phyloP scores from a whole-genome alignment of 768 basidiomycete species.

The Phanerochaete sordida region DNA sequence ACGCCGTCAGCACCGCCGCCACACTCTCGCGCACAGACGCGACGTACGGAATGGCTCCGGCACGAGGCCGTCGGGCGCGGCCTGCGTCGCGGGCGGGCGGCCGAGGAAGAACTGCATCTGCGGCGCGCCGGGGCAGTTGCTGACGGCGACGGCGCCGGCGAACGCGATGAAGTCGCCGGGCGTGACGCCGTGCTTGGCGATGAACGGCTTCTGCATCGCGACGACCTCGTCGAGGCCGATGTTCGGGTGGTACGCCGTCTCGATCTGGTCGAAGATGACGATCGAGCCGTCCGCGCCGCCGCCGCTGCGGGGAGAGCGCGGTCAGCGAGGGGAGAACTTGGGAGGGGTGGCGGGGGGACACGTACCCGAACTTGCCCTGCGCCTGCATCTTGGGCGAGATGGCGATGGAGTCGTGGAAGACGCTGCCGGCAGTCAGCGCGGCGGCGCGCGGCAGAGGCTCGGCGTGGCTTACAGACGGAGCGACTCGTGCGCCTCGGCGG shows the following conservation, averaged over 20 bases:
- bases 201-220: slow-evolving; percentile 29
- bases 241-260: slow-evolving; percentile 42
- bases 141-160: slow-evolving; percentile 40
- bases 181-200: slow-evolving; percentile 31
- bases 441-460: background rate
- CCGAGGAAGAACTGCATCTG: slow-evolving; percentile 32
- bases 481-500: slow-evolving; percentile 27
- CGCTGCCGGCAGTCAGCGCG: background rate
- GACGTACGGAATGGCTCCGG: slow-evolving; percentile 13
- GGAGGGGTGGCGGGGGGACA: slow-evolving; percentile 7
- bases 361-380: slow-evolving; percentile 18
- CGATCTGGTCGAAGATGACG: slow-evolving; percentile 40
- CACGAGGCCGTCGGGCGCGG: slow-evolving; percentile 13
- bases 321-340: background rate
- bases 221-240: slow-evolving; percentile 35
- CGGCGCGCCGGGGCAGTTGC: slow-evolving; percentile 43
- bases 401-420: slow-evolving; percentile 25
- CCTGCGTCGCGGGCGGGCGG: background rate
- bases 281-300: slow-evolving; percentile 45
- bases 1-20: background rate
- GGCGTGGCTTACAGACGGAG: slow-evolving; percentile 16
- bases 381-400: slow-evolving; percentile 7
- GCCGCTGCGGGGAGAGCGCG: slow-evolving; percentile 11
- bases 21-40: background rate
- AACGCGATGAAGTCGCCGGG: slow-evolving; percentile 49